Evolutionary conservation across 768 basidiomycete genomes (phyloP).

Genomic region (Boletus pseudopeckii): DNA sequence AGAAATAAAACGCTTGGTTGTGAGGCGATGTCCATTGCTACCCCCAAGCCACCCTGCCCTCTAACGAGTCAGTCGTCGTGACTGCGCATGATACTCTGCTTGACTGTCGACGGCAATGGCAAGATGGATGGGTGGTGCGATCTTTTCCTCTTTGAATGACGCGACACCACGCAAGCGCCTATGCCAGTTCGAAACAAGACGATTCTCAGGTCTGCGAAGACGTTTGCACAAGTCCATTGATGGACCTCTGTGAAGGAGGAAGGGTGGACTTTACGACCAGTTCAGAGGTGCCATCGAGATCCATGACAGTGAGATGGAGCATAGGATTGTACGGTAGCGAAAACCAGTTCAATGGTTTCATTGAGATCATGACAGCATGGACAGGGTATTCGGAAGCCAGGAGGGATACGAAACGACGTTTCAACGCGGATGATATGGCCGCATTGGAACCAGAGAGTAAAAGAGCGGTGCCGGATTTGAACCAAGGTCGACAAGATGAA

Average conservation of each 20-base stretch:
- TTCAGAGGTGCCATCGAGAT: too few species aligned
- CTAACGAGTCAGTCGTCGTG: neutral
- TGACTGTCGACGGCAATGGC: neutral
- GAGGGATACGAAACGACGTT: neutral
- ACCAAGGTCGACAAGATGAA: neutral
- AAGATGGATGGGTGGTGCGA: neutral
- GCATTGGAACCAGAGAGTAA: neutral
- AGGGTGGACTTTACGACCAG: too few species aligned
- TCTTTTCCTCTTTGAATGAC: neutral
- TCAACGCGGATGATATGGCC: neutral
- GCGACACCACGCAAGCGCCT: neutral
- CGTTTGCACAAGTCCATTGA: too few species aligned
- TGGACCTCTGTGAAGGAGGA: neutral
- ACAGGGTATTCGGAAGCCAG: neutral
- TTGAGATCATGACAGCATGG: neutral
- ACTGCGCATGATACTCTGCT: neutral
- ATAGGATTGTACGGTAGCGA: neutral
- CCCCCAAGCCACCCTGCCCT: too few species aligned
- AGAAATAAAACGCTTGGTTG: neutral
- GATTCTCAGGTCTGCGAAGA: neutral
- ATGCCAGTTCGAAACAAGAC: too few species aligned
- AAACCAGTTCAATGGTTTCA: neutral
- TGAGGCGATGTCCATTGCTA: too few species aligned
- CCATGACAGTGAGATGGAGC: too few species aligned
- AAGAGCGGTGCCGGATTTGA: neutral